Conservation (phyloP, 345 rosid genomes). For the Murraya paniculata region DNA sequence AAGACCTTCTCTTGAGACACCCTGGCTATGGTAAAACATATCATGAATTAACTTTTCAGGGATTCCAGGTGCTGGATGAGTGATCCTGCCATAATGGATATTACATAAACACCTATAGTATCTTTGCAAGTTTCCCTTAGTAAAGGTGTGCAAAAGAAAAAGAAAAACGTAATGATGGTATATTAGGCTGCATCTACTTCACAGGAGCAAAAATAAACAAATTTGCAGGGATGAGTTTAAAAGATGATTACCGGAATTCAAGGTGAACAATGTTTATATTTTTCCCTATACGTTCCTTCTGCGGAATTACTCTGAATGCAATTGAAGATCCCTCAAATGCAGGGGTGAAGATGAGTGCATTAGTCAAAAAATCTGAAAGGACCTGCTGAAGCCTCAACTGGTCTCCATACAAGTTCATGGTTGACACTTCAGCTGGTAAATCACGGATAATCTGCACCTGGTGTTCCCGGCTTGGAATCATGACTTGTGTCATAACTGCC, state of each 20-base stretch:
- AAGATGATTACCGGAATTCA: constrained; percentile 58
- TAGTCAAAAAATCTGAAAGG: constrained; percentile 60
- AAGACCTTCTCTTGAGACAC: constrained; percentile 75
- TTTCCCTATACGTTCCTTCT: constrained; percentile 55
- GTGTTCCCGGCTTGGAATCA: constrained; percentile 49
- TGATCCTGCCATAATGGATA: constrained; percentile 35
- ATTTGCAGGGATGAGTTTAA: neutral
- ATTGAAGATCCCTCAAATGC: constrained; percentile 50
- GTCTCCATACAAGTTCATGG: constrained; percentile 67
- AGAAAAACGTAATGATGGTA: neutral
- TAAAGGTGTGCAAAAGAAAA: neutral
- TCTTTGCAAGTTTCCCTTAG: neutral
- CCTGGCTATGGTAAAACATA: constrained; percentile 61
- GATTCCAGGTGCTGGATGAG: constrained; percentile 83
- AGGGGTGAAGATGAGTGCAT: constrained; percentile 57
- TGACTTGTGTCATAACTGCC: constrained; percentile 63
- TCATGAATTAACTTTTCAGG: constrained; percentile 63
- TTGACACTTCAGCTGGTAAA: constrained; percentile 47
- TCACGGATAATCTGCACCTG: constrained; percentile 50
- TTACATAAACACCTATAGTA: neutral
- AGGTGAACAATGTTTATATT: constrained; percentile 62
- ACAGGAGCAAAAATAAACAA: neutral
- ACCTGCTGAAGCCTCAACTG: constrained; percentile 75
- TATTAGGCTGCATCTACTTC: neutral
- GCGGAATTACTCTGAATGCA: constrained; percentile 41